Evolutionary conservation across 2,329 filamentous ascomycete genomes (phyloP).

Genomic region (Calonectria hongkongensis): DNA sequence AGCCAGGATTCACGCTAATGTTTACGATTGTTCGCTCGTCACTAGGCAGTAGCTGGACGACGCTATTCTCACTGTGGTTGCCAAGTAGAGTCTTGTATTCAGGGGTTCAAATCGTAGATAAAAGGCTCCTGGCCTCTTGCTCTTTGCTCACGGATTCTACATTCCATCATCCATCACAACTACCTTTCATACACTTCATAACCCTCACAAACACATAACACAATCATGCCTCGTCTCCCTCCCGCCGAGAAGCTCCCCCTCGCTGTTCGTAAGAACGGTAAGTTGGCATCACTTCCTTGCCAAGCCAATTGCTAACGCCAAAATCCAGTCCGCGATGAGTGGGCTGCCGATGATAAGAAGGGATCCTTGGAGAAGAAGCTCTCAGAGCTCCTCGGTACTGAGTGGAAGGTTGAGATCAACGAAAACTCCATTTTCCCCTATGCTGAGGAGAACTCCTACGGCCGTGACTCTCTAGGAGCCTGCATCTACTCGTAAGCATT

Average conservation of each 20-base stretch:
- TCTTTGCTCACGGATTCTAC: neutral
- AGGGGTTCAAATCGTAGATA: slow-evolving; percentile 34
- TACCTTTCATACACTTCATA: neutral
- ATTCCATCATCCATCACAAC: neutral
- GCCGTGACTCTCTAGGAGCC: slow-evolving; percentile 64
- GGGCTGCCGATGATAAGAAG: slow-evolving; percentile 65
- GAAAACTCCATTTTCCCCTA: slow-evolving; percentile 69
- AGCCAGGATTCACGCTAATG: slow-evolving; percentile 7
- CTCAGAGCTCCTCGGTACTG: slow-evolving; percentile 65
- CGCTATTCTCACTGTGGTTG: slow-evolving; percentile 32
- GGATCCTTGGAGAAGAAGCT: slow-evolving; percentile 65
- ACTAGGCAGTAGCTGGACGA: slow-evolving; percentile 18
- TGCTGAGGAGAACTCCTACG: slow-evolving; percentile 63
- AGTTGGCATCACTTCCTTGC: slow-evolving; percentile 36
- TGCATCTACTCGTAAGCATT: slow-evolving; percentile 65
- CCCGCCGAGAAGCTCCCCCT: slow-evolving; percentile 71
- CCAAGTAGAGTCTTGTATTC: slow-evolving; percentile 25
- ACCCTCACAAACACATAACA: neutral
- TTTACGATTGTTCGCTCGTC: slow-evolving; percentile 12
- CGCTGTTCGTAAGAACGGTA: slow-evolving; percentile 71
- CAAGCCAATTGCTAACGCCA: neutral
- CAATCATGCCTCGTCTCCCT: slow-evolving; percentile 59
- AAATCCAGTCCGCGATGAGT: slow-evolving; percentile 70
- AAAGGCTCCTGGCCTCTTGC: slow-evolving; percentile 18
- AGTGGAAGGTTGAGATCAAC: slow-evolving; percentile 71